Base-by-base conservation (phyloP, 1,139 yeast species). In the Wickerhamiella pararugosa region DNA sequence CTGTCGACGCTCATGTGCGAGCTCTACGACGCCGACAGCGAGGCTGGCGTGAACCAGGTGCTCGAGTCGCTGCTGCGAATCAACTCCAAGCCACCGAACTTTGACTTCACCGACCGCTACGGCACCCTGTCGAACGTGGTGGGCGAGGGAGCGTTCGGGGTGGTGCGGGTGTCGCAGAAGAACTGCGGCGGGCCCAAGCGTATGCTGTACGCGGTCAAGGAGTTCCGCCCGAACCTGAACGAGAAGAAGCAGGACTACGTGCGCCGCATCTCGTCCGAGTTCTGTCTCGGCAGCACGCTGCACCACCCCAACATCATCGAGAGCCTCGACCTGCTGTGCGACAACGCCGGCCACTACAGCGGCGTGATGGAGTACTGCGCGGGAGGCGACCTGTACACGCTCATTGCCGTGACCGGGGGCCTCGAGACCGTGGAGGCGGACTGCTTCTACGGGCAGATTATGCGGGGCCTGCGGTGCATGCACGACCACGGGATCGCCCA, bases 361-460 rank as follows among this genome's bases (percentile, higher is more conserved):
- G 95, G 86, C 62, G 96, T 90, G 39, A 84, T 90, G 95, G 96
- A 90, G 63, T 90, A 75, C 55, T 90, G 97, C 59, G 73, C 87
- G 1, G 97, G 96, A 32, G 98, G 98, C 43, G 97, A 90, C 59
- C 66, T 90, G 47, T 90, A 82, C 60, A 79, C 94, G 1, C 66
- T 86, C 45, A 82, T 90, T 51, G 73, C 84, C 42, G 79, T 93
- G 1, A 73, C 86, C 21, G 94, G 94, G 11, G 64, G 64, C n/a
- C 66, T 90, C 45, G 93, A 83, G 54, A 77, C 76, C 47, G 71
- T 75, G 10, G 97, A 90, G 60, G 94, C 97, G 5, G 96, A 90
- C 60, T 90, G 97, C 61, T 86, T 83, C 57, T 86, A 90, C 66
- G 87, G 87, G 59, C 97, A 90, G 58, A 66, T 90, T 43, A 74